Percentiles rank a stretch among this genome's conserved stretches.
Evolutionary conservation across 1,284 basidiomycete species (phyloP).

Genomic region (Mycena citricolor): DNA sequence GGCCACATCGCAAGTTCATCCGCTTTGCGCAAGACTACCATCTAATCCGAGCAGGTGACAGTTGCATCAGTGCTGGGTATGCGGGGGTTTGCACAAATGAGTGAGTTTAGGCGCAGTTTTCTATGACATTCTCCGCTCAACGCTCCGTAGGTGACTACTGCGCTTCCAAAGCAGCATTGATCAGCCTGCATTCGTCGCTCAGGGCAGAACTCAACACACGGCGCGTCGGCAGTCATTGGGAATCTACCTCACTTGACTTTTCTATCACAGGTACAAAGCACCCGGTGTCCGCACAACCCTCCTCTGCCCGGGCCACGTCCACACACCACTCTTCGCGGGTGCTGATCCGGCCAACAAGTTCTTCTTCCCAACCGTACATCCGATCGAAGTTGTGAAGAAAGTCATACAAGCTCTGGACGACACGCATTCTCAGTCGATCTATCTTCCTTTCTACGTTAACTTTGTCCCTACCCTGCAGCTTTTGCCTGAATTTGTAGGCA

Average conservation of each 20-base stretch:
- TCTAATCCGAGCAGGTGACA: constrained; percentile 56
- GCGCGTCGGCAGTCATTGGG: constrained; percentile 33
- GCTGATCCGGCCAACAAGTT: constrained; percentile 61
- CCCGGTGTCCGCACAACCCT: constrained; percentile 81
- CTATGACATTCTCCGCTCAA: constrained; percentile 8
- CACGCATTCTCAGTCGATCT: constrained; percentile 69
- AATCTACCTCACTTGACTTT: constrained; percentile 18
- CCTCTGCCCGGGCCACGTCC: constrained; percentile 73
- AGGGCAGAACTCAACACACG: constrained; percentile 81
- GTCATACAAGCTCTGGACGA: constrained; percentile 79
- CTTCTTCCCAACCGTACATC: constrained; percentile 71
- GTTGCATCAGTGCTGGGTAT: constrained; percentile 80
- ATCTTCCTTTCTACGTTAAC: constrained; percentile 73
- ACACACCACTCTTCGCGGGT: constrained; percentile 73
- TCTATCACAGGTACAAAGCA: constrained; percentile 57
- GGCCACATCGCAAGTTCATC: constrained; percentile 80
- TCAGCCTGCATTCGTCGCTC: constrained; percentile 76
- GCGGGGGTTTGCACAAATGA: constrained; percentile 75
- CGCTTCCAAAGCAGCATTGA: constrained; percentile 84
- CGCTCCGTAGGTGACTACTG: constrained; percentile 73
- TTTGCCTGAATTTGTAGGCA: constrained; percentile 70
- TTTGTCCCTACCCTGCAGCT: constrained; percentile 54
- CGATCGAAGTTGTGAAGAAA: constrained; percentile 75
- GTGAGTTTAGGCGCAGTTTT: constrained; percentile 44
- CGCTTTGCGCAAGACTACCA: constrained; percentile 1